These are phyloP conservation scores for Pichia phayaonensis DNA, from an alignment of 805 yeast species.

Conservation along the genomic window DNA sequence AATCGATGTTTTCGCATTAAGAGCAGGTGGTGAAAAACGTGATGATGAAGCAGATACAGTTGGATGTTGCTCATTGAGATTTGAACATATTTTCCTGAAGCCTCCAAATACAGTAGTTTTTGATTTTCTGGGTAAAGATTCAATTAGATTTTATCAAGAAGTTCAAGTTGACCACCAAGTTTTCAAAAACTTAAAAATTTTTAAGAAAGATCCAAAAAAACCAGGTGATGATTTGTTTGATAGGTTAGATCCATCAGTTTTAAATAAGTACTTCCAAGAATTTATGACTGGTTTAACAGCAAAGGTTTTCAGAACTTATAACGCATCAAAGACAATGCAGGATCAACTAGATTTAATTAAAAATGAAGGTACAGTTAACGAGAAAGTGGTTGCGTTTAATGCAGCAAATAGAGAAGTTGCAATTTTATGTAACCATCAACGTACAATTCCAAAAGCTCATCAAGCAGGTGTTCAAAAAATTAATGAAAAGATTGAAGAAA, in stretches of 20 bases:
- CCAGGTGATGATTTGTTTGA: slow-evolving; percentile 93
- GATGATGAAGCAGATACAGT: slow-evolving; percentile 98
- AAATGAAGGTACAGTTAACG: slow-evolving; percentile 82
- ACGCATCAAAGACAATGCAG: slow-evolving; percentile 96
- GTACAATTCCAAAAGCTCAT: slow-evolving; percentile 82
- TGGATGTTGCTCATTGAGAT: slow-evolving; percentile 92
- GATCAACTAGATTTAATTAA: slow-evolving; percentile 80
- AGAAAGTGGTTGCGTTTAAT: slow-evolving; percentile 78
- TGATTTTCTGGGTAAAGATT: slow-evolving; percentile 94
- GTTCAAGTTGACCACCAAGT: slow-evolving; percentile 90
- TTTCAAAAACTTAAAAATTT: slow-evolving; percentile 78
- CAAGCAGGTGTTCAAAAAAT: slow-evolving; percentile 75
- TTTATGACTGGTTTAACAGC: slow-evolving; percentile 94
- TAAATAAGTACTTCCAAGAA: slow-evolving; percentile 80
- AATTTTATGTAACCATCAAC: slow-evolving; percentile 92
- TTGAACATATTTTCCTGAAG: slow-evolving; percentile 75
- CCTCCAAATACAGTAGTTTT: slow-evolving; percentile 84
- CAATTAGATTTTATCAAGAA: slow-evolving; percentile 85
- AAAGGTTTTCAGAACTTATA: slow-evolving; percentile 94
- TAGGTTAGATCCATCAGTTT: slow-evolving; percentile 71
- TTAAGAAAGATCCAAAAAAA: slow-evolving; percentile 80
- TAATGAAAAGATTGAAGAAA: slow-evolving; percentile 66
- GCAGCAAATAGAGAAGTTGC: slow-evolving; percentile 97
- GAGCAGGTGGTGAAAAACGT: slow-evolving; percentile 97
- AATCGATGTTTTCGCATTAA: slow-evolving; percentile 85